A percentile compares a stretch with the other conserved stretches of the same genome.
These are phyloP conservation scores for Aspergillus sp. DNA, from an alignment of 2,329 filamentous ascomycete species.

Conservation along the genomic window DNA sequence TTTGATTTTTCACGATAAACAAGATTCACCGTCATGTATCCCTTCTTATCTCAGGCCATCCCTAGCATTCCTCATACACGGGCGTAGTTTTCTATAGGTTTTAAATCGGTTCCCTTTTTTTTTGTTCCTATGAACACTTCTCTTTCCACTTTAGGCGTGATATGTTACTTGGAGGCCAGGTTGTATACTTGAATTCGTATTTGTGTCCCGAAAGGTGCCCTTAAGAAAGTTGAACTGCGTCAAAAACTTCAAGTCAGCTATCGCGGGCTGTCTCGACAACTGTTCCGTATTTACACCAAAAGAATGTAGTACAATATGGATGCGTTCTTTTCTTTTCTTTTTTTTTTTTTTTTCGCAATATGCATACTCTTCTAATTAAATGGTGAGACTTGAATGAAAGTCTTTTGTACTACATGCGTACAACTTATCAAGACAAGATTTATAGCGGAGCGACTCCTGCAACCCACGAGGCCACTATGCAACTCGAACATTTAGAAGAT, in stretches of 20 bases:
- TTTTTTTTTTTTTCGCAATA: neutral
- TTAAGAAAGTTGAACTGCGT: neutral
- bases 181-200: neutral
- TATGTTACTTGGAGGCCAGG: conserved; percentile 1
- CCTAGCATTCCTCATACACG: conserved; percentile 43
- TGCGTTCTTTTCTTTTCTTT: too few relatives aligned
- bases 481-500: neutral
- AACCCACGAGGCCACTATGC: neutral
- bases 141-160: conserved; percentile 14
- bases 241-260: neutral
- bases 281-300: neutral
- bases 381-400: too few relatives aligned
- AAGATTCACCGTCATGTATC: conserved; percentile 52
- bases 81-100: conserved; percentile 38
- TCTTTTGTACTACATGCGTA: too few relatives aligned
- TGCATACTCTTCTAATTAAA: too few relatives aligned
- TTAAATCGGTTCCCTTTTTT: conserved; percentile 10
- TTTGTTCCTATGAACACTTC: conserved; percentile 19
- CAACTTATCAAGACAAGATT: neutral
- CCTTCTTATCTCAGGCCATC: conserved; percentile 24
- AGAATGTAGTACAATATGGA: neutral
- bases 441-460: too few relatives aligned
- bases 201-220: neutral
- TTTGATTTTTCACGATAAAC: conserved; percentile 40
- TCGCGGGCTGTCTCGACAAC: neutral